A percentile compares a stretch with the other conserved stretches of the same genome.
These are phyloP conservation scores for Chrysochromulina parva DNA, from an alignment of 78 protist genomes.

Conservation along the genomic window DNA sequence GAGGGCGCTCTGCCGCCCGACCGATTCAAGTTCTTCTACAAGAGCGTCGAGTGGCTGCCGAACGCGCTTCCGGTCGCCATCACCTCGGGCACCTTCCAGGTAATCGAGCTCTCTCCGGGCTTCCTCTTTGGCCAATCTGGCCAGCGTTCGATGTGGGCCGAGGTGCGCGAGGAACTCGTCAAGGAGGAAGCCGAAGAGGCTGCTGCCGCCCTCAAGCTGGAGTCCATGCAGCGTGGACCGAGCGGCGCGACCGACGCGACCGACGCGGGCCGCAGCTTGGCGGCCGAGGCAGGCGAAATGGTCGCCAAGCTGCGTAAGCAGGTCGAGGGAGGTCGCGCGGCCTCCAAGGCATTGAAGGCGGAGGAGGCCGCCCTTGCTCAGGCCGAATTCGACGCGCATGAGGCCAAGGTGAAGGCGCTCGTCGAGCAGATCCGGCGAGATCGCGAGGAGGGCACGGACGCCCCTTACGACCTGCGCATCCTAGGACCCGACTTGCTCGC, in stretches of 20 bases:
- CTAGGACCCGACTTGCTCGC: no score
- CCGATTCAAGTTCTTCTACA: conserved; percentile 21
- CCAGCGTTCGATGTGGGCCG: not conserved
- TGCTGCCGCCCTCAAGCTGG: not conserved
- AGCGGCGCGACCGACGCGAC: not conserved
- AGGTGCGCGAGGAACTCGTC: not conserved
- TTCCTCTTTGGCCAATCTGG: not conserved
- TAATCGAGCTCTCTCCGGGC: not conserved
- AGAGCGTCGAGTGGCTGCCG: not conserved
- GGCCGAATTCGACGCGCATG: no score
- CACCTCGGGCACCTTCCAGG: not conserved
- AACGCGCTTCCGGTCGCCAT: not conserved
- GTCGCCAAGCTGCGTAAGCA: no score
- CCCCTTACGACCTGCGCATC: no score
- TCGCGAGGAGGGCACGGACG: no score
- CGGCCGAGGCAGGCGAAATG: not conserved
- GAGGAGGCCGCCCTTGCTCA: no score
- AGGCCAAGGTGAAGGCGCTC: no score
- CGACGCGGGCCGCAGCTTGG: not conserved
- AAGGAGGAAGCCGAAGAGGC: not conserved
- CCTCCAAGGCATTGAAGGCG: no score
- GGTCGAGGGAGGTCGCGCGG: no score
- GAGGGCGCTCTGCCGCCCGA: not conserved
- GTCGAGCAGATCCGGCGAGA: no score
- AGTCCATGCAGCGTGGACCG: not conserved